These are phyloP conservation scores for Microcyclospora pomicola DNA, from an alignment of 2,329 filamentous ascomycete genomes.

Conservation along the genomic window DNA sequence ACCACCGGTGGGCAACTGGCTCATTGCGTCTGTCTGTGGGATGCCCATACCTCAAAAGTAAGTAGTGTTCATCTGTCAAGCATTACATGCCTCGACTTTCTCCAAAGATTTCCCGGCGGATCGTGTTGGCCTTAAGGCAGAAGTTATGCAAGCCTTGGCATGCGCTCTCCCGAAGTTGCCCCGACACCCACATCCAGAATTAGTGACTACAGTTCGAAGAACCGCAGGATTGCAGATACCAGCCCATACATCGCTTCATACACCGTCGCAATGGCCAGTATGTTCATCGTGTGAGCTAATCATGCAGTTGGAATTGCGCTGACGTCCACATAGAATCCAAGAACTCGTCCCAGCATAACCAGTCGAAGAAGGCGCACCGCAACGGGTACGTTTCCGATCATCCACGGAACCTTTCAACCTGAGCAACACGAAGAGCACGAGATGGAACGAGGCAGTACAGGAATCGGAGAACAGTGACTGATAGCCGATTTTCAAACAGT, in stretches of 20 bases:
- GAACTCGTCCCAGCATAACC: conserved; percentile 99
- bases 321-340: conserved; percentile 66
- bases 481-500: conserved; percentile 36
- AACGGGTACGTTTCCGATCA: conserved; percentile 66
- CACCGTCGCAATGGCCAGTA: conserved; percentile 53
- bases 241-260: background rate
- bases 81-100: too few species aligned
- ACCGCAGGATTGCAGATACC: too few species aligned
- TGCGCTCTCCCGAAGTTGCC: too few species aligned
- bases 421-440: conserved; percentile 1
- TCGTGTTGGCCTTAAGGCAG: too few species aligned
- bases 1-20: conserved; percentile 1
- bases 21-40: background rate
- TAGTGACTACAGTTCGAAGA: too few species aligned
- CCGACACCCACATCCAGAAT: too few species aligned
- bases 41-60: too few species aligned
- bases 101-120: too few species aligned
- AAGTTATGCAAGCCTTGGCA: too few species aligned
- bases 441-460: background rate
- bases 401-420: conserved; percentile 2
- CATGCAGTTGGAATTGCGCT: conserved; percentile 3
- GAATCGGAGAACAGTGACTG: background rate
- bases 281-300: conserved; percentile 22
- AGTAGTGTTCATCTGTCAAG: too few species aligned
- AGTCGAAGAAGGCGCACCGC: conserved; percentile 95